Evolutionary conservation across 2,329 filamentous ascomycete species (phyloP).

Genomic region (Chaetoscypha palmicola): DNA sequence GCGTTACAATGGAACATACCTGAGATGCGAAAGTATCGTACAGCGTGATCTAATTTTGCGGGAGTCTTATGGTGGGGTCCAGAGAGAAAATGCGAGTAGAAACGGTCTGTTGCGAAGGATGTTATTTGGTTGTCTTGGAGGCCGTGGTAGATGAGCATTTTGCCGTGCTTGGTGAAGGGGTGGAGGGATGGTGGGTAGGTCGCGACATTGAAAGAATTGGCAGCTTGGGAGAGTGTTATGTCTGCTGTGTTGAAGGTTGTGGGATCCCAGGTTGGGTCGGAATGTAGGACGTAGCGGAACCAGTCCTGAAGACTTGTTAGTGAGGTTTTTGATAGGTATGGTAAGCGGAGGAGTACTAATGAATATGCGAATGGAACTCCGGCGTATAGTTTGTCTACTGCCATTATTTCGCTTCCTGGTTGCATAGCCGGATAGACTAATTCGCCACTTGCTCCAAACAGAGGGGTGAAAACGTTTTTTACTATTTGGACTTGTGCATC

Average conservation of each 20-base stretch:
- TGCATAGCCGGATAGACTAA: conserved; percentile 35
- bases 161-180: conserved; percentile 25
- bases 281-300: conserved; percentile 42
- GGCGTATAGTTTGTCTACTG: conserved; percentile 33
- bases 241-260: conserved; percentile 34
- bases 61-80: conserved; percentile 11
- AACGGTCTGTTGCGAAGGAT: conserved; percentile 17
- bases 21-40: conserved; percentile 45
- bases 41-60: conserved; percentile 34
- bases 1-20: conserved; percentile 45
- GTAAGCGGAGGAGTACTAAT: conserved; percentile 8
- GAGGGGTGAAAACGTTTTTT: conserved; percentile 13
- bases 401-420: conserved; percentile 38
- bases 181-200: conserved; percentile 20
- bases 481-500: conserved; percentile 18
- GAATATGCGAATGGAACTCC: conserved; percentile 18
- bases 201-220: conserved; percentile 25
- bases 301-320: conserved; percentile 37
- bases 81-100: too few relatives aligned
- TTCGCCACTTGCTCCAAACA: conserved; percentile 12
- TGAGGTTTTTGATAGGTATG: background rate
- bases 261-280: conserved; percentile 34
- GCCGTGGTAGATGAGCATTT: conserved; percentile 37
- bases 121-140: conserved; percentile 32
- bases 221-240: conserved; percentile 27